A percentile compares a stretch with the other conserved stretches of the same genome.
phyloP scores from a whole-genome alignment of 805 yeast species.

The Zygoascus tannicola region DNA sequence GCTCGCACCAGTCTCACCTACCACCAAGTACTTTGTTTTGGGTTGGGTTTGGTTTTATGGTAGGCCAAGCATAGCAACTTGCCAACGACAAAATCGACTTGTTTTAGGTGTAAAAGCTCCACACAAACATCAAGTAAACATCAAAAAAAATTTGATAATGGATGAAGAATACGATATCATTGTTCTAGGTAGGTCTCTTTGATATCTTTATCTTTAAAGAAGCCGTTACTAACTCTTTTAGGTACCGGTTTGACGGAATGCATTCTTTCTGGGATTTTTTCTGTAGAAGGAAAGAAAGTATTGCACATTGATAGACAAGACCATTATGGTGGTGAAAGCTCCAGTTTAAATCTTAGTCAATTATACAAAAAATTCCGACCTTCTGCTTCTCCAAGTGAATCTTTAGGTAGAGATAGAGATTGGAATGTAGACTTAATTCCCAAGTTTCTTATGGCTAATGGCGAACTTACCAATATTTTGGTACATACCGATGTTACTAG shows the following conservation, averaged over 20 bases:
- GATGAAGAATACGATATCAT: constrained; percentile 96
- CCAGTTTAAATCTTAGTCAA: constrained; percentile 33
- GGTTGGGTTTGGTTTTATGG: too few species aligned
- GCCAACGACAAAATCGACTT: background rate
- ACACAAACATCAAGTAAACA: too few species aligned
- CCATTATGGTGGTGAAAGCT: constrained; percentile 72
- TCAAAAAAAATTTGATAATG: constrained; percentile 36
- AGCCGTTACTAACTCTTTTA: constrained; percentile 1
- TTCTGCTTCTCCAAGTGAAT: constrained; percentile 50
- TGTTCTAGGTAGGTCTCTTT: constrained; percentile 57
- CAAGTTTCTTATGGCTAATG: constrained; percentile 93
- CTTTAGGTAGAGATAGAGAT: constrained; percentile 85
- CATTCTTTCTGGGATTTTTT: constrained; percentile 81
- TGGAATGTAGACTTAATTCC: constrained; percentile 98
- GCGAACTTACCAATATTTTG: constrained; percentile 90
- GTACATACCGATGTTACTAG: constrained; percentile 94
- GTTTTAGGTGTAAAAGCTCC: background rate
- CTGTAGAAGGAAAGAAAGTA: constrained; percentile 97
- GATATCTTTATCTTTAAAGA: background rate
- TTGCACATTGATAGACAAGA: constrained; percentile 94
- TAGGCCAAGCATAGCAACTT: background rate
- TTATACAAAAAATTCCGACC: constrained; percentile 84
- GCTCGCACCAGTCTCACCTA: too few species aligned
- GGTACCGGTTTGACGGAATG: constrained; percentile 85
- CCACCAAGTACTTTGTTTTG: background rate